A percentile compares a stretch with the other conserved stretches of the same genome.
These are phyloP conservation scores for Oryza meridionalis DNA, from an alignment of 176 grass and related monocot species.

Conservation along the genomic window DNA sequence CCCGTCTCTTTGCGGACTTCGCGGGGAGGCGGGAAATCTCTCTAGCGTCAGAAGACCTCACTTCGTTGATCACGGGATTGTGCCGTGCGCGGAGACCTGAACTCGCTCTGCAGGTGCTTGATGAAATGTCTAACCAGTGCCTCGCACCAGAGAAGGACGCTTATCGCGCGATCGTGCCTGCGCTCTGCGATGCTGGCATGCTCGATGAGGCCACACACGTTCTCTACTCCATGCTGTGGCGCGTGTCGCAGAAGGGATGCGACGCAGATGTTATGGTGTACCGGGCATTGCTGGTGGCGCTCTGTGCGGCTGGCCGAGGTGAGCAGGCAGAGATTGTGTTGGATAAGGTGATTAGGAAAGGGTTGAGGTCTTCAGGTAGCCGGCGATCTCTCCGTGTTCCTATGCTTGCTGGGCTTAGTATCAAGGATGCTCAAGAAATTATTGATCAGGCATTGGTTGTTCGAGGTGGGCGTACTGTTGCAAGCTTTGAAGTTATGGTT, in stretches of 20 bases:
- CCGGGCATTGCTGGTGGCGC: slow-evolving; percentile 60
- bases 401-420: slow-evolving; percentile 54
- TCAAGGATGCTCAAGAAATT: slow-evolving; percentile 60
- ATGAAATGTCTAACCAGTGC: slow-evolving; percentile 60
- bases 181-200: slow-evolving; percentile 63
- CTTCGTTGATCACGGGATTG: slow-evolving; percentile 47
- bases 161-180: slow-evolving; percentile 57
- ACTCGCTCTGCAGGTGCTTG: slow-evolving; percentile 64
- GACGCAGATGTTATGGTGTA: slow-evolving; percentile 65
- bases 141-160: slow-evolving; percentile 55
- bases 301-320: slow-evolving; percentile 51
- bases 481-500: slow-evolving; percentile 58
- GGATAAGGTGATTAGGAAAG: slow-evolving; percentile 76
- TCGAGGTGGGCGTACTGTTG: slow-evolving; percentile 53
- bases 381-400: slow-evolving; percentile 63
- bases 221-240: slow-evolving; percentile 79
- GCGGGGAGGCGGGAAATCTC: slow-evolving; percentile 48
- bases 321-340: slow-evolving; percentile 67
- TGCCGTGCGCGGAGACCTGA: slow-evolving; percentile 43
- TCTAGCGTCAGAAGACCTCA: slow-evolving; percentile 50
- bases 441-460: slow-evolving; percentile 61
- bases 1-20: slow-evolving; percentile 43
- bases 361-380: slow-evolving; percentile 52
- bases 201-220: slow-evolving; percentile 80
- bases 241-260: slow-evolving; percentile 61